Conservation (phyloP, 805 yeast species). For the Tetrapisispora fleetii region DNA sequence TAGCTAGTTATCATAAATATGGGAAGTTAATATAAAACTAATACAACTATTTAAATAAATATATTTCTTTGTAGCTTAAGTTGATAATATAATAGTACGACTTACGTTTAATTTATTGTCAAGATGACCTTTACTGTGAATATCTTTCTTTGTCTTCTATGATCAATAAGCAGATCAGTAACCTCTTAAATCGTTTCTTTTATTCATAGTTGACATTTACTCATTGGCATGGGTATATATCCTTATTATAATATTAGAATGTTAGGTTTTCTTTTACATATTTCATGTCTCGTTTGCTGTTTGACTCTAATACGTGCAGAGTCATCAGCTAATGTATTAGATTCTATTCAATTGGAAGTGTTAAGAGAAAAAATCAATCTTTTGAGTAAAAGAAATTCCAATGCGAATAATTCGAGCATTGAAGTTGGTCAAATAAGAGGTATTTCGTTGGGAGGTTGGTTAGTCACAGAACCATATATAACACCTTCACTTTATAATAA, state of each 20-base stretch:
- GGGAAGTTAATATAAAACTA: too few species aligned
- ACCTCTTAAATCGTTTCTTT: not conserved
- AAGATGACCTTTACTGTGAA: too few species aligned
- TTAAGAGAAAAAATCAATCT: not conserved
- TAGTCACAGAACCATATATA: conserved; percentile 60
- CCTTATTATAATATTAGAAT: not conserved
- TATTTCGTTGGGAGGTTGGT: conserved; percentile 63
- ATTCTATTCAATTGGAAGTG: not conserved
- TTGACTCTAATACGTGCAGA: not conserved
- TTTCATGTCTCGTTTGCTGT: not conserved
- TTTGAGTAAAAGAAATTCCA: not conserved
- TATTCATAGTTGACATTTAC: too few species aligned
- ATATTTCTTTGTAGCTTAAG: too few species aligned
- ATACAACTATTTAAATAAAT: too few species aligned
- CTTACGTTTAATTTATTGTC: too few species aligned
- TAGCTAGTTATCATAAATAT: too few species aligned
- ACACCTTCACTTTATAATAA: conserved; percentile 44
- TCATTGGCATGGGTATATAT: not conserved
- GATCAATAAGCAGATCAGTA: too few species aligned
- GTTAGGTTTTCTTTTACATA: not conserved
- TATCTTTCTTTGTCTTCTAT: too few species aligned
- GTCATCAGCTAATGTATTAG: not conserved
- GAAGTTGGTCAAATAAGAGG: conserved; percentile 22
- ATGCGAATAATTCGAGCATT: not conserved
- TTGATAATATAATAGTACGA: too few species aligned